Evolutionary conservation across 2,329 filamentous ascomycete genomes (phyloP), one percentile per base, ranked within the genome.

Genomic region (Aspergillus tubingensis): DNA sequence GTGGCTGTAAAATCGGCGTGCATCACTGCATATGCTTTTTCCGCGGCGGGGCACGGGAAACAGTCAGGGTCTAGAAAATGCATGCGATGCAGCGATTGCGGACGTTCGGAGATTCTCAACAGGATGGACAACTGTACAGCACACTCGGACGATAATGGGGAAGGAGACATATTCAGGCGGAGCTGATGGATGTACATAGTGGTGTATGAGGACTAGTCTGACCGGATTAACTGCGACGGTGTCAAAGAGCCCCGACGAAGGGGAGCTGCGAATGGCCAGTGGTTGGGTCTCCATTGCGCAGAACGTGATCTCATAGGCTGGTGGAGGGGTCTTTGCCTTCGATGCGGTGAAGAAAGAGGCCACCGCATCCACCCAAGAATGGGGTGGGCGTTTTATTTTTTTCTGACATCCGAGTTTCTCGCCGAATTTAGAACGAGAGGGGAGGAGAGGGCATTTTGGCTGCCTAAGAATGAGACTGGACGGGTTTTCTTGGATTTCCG

Each of bases 321-420:
- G 56, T 39, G 54, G 47, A 47, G 58, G 44, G 25, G 54, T 30
- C 23, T 49, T 65, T 55, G 65, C 71, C 70, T 63, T 67, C 63
- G 71, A 68, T 72, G 69, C 68, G 68, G 71, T 71, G 68, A 68
- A 67, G 67, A 67, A 69, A 62, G 25, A 62, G 61, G 57, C 48
- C 61, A 32, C 59, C 53, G 36, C 41, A 44, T 58, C 43, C 19
- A 17, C 43, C 27, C 30, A 32, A 23, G 36, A 23, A 52, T 51
- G 23, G 39, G n/a, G 32, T 36, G 32, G 32, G 6, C 10, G 32
- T 36, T 36, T 36, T 5, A 53, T 47, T 59, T 43, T 30, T 27
- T 27, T 21, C 48, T 32, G 52, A 23, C 58, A 61, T 54, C 61
- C 65, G 62, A 63, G 59, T 44, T 54, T 60, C 47, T 62, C 50